Percentiles rank a stretch among this genome's conserved stretches.
phyloP scores from a whole-genome alignment of 1,284 basidiomycete species.

The Apiotrichum montevideense region DNA sequence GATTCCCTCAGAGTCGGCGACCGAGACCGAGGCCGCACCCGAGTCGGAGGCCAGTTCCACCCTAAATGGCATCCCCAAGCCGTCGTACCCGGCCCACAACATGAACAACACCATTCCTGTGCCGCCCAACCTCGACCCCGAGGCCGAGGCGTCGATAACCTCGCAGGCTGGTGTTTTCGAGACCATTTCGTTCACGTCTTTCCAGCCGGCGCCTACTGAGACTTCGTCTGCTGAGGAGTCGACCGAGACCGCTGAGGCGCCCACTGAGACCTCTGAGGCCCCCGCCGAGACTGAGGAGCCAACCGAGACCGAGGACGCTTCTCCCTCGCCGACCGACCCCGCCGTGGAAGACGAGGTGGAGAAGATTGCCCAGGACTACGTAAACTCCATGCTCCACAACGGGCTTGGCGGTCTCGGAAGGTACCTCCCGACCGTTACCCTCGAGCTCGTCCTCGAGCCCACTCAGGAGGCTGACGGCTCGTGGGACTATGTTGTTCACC shows the following conservation, averaged over 20 bases:
- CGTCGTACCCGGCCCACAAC: slow-evolving; percentile 11
- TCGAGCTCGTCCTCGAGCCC: slow-evolving; percentile 43
- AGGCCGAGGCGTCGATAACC: slow-evolving; percentile 26
- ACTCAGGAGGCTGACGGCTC: slow-evolving; percentile 45
- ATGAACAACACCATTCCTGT: slow-evolving; percentile 29
- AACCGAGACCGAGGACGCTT: not conserved
- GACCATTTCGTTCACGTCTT: slow-evolving; percentile 37
- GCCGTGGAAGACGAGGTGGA: slow-evolving; percentile 20
- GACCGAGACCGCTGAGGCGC: not conserved
- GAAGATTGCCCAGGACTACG: slow-evolving; percentile 31
- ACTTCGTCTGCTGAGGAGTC: slow-evolving; percentile 27
- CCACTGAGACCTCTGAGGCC: not conserved
- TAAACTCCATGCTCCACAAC: slow-evolving; percentile 20
- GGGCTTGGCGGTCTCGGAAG: slow-evolving; percentile 18
- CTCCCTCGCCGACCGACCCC: not conserved
- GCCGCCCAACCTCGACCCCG: slow-evolving; percentile 19
- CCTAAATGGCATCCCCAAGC: slow-evolving; percentile 27
- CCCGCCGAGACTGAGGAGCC: not conserved
- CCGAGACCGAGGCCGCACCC: slow-evolving; percentile 23
- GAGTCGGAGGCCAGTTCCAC: not conserved
- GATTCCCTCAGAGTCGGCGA: slow-evolving; percentile 20
- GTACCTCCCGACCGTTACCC: slow-evolving; percentile 42
- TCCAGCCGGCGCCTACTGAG: not conserved
- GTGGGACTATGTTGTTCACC: slow-evolving; percentile 45
- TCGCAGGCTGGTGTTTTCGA: slow-evolving; percentile 25